phyloP scores from a whole-genome alignment of 805 yeast genomes.

The Kurtzmaniella fragi region DNA sequence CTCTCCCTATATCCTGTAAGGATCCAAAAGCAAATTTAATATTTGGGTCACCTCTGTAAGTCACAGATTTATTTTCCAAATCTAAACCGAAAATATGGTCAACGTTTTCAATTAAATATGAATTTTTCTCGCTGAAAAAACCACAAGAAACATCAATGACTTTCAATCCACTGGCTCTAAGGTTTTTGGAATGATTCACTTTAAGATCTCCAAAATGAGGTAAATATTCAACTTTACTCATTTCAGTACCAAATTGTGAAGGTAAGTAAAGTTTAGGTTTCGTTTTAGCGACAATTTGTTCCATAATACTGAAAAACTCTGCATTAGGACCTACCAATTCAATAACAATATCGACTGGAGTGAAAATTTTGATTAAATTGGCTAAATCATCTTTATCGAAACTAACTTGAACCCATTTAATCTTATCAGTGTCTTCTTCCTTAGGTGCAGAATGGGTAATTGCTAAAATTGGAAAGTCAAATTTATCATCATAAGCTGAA shows the following conservation, averaged over 20 bases:
- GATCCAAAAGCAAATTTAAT: constrained; percentile 29
- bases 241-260: constrained; percentile 54
- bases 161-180: constrained; percentile 43
- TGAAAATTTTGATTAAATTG: constrained; percentile 30
- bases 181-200: constrained; percentile 28
- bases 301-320: constrained; percentile 25
- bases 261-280: constrained; percentile 53
- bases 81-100: constrained; percentile 37
- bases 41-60: constrained; percentile 38
- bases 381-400: constrained; percentile 16
- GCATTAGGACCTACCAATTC: constrained; percentile 36
- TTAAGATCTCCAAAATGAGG: constrained; percentile 34
- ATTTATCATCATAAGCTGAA: constrained; percentile 35
- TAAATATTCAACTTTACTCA: constrained; percentile 19
- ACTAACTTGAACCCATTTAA: constrained; percentile 36
- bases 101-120: constrained; percentile 27
- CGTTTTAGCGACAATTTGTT: constrained; percentile 31
- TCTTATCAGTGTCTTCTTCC: constrained; percentile 21
- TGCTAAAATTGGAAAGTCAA: constrained; percentile 45
- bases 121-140: constrained; percentile 30
- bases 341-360: constrained; percentile 48
- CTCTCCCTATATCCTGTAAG: constrained; percentile 39
- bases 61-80: constrained; percentile 25
- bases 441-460: constrained; percentile 42
- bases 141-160: constrained; percentile 39